phyloP scores from a whole-genome alignment of 192 early-diverging fungal species.

The Podila epicladia region DNA sequence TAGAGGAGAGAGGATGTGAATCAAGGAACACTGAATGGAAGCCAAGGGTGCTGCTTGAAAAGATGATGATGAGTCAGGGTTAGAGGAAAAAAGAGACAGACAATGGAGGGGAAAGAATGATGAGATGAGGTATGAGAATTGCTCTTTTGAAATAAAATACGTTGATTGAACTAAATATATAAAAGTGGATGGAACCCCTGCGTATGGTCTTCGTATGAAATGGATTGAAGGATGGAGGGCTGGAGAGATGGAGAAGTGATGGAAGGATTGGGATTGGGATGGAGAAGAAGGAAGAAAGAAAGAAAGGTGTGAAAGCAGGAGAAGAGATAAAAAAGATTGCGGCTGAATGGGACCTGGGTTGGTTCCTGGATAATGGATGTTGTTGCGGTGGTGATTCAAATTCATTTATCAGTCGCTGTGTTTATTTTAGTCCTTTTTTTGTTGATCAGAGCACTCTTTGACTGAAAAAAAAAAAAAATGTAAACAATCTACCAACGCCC shows the following conservation, averaged over 20 bases:
- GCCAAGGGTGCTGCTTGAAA: neutral
- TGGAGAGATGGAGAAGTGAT: neutral
- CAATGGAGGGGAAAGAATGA: constrained; percentile 3
- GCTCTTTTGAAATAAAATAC: neutral
- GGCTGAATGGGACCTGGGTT: neutral
- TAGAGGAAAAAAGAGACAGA: neutral
- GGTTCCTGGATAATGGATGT: no score
- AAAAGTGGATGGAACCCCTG: neutral
- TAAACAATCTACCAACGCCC: no score
- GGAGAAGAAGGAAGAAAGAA: neutral
- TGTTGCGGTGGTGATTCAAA: no score
- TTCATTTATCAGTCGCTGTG: no score
- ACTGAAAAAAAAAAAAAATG: no score
- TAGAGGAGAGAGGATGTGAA: neutral
- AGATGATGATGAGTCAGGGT: neutral
- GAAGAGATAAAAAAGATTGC: neutral
- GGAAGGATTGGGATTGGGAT: neutral
- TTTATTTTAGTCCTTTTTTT: no score
- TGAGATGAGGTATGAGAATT: neutral
- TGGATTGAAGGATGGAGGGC: neutral
- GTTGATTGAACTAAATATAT: neutral
- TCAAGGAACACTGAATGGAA: neutral
- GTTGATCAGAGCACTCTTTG: no score
- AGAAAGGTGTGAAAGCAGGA: neutral
- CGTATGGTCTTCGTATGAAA: neutral